Conservation (phyloP, 2,329 filamentous ascomycete species). For the Aspergillus ustus region DNA sequence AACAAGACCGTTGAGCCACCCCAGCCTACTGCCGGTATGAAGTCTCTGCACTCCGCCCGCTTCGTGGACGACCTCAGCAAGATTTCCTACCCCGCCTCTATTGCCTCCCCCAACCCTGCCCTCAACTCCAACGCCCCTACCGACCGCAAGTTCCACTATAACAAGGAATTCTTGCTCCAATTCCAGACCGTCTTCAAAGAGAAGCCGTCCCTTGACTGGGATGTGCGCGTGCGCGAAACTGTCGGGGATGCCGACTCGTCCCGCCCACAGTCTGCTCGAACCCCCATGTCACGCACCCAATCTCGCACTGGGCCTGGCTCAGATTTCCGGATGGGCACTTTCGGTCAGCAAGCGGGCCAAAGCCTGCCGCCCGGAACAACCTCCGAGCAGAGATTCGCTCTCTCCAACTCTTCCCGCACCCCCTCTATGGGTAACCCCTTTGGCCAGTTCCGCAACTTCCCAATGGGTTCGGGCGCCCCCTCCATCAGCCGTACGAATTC, state of each 20-base stretch:
- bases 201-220: conserved; percentile 93
- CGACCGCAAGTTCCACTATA: conserved; percentile 88
- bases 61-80: conserved; percentile 81
- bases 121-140: conserved; percentile 75
- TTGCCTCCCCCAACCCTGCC: conserved; percentile 88
- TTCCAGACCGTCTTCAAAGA: conserved; percentile 97
- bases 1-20: conserved; percentile 86
- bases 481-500: conserved; percentile 69
- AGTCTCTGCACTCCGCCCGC: conserved; percentile 87
- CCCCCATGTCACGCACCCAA: conserved; percentile 55
- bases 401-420: conserved; percentile 56
- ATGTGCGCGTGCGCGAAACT: conserved; percentile 81
- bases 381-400: conserved; percentile 74
- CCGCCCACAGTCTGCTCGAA: conserved; percentile 61
- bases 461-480: conserved; percentile 65
- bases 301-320: conserved; percentile 57
- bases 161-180: conserved; percentile 91
- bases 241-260: conserved; percentile 76
- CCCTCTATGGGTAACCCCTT: conserved; percentile 58
- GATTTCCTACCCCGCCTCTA: conserved; percentile 79
- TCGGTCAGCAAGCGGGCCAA: conserved; percentile 57
- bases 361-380: conserved; percentile 76
- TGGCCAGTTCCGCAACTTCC: conserved; percentile 65
- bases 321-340: conserved; percentile 71
- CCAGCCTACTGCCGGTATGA: conserved; percentile 91